Evolutionary conservation across 2,329 filamentous ascomycete species (phyloP).

Genomic region (Ascomycota sp.): DNA sequence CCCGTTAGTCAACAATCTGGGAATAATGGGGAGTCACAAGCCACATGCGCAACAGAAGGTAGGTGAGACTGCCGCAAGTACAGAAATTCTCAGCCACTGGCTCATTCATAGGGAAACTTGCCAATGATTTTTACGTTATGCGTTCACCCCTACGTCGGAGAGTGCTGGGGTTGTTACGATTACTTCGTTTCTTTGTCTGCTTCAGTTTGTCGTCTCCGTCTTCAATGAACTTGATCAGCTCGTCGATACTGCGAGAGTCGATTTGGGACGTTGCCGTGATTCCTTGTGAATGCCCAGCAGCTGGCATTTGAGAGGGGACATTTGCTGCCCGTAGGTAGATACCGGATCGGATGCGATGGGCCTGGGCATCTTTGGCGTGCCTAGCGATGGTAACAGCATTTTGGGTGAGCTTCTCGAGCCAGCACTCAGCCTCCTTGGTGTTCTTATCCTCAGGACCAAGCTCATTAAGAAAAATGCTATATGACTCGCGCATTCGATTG

Average conservation of each 20-base stretch:
- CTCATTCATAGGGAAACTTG: no score
- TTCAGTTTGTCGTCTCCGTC: conserved; percentile 35
- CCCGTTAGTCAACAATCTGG: no score
- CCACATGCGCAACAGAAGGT: no score
- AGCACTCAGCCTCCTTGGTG: conserved; percentile 91
- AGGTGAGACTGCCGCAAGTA: no score
- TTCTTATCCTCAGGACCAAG: conserved; percentile 84
- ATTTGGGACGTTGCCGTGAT: conserved; percentile 17
- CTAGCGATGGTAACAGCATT: conserved; percentile 89
- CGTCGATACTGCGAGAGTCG: conserved; percentile 72
- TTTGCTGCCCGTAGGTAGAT: conserved; percentile 36
- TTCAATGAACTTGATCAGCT: conserved; percentile 86
- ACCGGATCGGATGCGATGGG: conserved; percentile 45
- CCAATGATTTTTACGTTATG: background rate
- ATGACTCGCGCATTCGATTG: conserved; percentile 82
- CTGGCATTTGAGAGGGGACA: conserved; percentile 7
- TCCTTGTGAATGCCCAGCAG: conserved; percentile 12
- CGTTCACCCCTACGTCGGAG: conserved; percentile 13
- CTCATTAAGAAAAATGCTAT: conserved; percentile 76
- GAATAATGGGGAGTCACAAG: no score
- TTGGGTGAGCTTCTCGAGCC: conserved; percentile 87
- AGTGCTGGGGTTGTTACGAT: conserved; percentile 32
- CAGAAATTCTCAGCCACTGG: no score
- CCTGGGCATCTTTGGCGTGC: conserved; percentile 70
- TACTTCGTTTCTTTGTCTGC: conserved; percentile 31